phyloP scores from a whole-genome alignment of 1,284 basidiomycete species.

The Trichosporon ovoides region DNA sequence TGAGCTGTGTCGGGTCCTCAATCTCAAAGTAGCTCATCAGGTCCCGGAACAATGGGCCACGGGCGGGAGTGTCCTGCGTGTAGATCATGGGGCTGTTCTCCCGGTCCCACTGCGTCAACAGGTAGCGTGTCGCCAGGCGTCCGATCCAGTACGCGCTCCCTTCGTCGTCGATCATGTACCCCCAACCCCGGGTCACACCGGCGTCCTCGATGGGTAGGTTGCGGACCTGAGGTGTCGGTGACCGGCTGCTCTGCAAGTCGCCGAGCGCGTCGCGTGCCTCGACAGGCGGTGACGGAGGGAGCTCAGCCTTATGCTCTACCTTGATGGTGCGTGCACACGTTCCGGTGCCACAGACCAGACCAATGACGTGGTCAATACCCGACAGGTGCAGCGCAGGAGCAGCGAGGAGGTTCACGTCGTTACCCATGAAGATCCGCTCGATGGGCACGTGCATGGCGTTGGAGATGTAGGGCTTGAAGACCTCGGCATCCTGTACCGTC shows the following conservation, averaged over 20 bases:
- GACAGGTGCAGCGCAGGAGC: conserved; percentile 34
- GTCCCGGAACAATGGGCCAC: conserved; percentile 33
- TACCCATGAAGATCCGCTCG: conserved; percentile 31
- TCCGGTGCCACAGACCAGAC: conserved; percentile 41
- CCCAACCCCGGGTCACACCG: conserved; percentile 38
- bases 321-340: conserved; percentile 38
- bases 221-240: not conserved
- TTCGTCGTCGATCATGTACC: conserved; percentile 44
- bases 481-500: conserved; percentile 24
- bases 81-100: conserved; percentile 28
- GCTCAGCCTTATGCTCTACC: conserved; percentile 12
- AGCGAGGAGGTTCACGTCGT: conserved; percentile 44
- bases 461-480: conserved; percentile 25
- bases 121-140: conserved; percentile 35
- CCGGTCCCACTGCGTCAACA: conserved; percentile 33
- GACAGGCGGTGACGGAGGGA: conserved; percentile 13
- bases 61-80: conserved; percentile 18
- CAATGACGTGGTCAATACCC: conserved; percentile 33
- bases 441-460: conserved; percentile 18
- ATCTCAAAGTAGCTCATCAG: conserved; percentile 37
- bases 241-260: not conserved
- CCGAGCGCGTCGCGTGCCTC: conserved; percentile 5
- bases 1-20: conserved; percentile 33
- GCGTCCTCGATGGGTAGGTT: conserved; percentile 35
- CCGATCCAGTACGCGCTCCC: conserved; percentile 43